These are phyloP conservation scores for Coniochaeta prunicola DNA, from an alignment of 2,329 filamentous ascomycete genomes.

Conservation along the genomic window DNA sequence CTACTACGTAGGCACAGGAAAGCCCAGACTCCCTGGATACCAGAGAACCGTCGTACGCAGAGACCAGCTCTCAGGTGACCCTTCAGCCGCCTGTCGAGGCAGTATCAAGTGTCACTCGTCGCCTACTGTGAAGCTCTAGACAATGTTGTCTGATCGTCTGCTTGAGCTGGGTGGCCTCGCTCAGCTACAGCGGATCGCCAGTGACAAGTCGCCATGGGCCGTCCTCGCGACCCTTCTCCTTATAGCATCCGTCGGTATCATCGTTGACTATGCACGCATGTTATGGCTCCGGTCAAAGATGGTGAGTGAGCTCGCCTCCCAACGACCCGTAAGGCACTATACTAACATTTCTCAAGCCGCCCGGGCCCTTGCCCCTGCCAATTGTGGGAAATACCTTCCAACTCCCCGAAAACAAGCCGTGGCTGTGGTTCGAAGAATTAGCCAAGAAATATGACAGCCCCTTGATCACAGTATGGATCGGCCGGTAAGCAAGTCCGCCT, in stretches of 20 bases:
- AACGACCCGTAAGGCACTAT: neutral
- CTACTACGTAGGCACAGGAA: neutral
- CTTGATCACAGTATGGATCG: slow-evolving; percentile 50
- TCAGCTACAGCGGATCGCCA: slow-evolving; percentile 15
- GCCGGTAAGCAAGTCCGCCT: slow-evolving; percentile 22
- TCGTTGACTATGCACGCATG: slow-evolving; percentile 40
- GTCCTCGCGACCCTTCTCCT: slow-evolving; percentile 14
- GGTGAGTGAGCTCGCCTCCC: slow-evolving; percentile 5
- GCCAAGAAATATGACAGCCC: slow-evolving; percentile 40
- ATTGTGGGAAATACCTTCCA: slow-evolving; percentile 49
- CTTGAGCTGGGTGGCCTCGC: slow-evolving; percentile 4
- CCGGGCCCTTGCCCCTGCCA: slow-evolving; percentile 45
- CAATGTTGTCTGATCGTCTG: slow-evolving; percentile 18
- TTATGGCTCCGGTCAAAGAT: slow-evolving; percentile 39
- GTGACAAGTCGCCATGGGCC: slow-evolving; percentile 9
- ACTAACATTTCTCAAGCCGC: slow-evolving; percentile 24
- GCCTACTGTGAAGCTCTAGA: neutral
- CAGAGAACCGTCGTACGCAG: neutral
- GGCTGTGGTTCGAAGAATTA: slow-evolving; percentile 49
- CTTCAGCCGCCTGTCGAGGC: neutral
- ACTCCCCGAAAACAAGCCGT: slow-evolving; percentile 46
- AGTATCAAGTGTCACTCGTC: neutral
- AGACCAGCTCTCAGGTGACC: neutral
- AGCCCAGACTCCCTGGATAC: neutral
- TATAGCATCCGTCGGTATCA: slow-evolving; percentile 18